A percentile compares a stretch with the other conserved stretches of the same genome.
These are phyloP conservation scores for Podila horticola DNA, from an alignment of 192 early-diverging fungal species.

Conservation along the genomic window DNA sequence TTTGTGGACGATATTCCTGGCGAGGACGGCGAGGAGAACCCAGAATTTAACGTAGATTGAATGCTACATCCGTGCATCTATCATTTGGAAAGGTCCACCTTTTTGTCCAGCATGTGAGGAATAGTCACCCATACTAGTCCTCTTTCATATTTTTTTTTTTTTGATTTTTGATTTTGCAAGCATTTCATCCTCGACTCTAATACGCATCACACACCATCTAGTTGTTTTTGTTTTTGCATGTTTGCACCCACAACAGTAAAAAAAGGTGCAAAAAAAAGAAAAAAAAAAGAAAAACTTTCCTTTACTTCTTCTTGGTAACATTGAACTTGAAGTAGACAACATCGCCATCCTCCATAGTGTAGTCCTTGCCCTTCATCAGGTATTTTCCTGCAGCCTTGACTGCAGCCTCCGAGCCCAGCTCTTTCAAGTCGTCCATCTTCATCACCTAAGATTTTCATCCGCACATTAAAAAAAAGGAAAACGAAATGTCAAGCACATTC, in stretches of 20 bases:
- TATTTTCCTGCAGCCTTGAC: constrained; percentile 82
- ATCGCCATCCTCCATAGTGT: constrained; percentile 74
- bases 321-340: constrained; percentile 64
- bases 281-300: neutral
- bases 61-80: neutral
- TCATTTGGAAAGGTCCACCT: too few relatives aligned
- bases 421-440: constrained; percentile 68
- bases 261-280: neutral
- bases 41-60: neutral
- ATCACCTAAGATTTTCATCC: constrained; percentile 39
- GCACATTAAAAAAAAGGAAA: neutral
- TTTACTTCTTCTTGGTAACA: constrained; percentile 55
- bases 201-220: too few relatives aligned
- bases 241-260: neutral
- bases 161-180: too few relatives aligned
- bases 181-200: too few relatives aligned
- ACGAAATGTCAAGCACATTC: neutral
- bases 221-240: too few relatives aligned
- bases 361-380: constrained; percentile 77
- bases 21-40: neutral
- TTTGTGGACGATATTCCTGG: neutral
- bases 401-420: constrained; percentile 69
- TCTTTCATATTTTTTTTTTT: too few relatives aligned
- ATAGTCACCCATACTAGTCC: too few relatives aligned
- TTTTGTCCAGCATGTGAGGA: too few relatives aligned